Evolutionary conservation across 768 basidiomycete species (phyloP).

Genomic region (Boletus fagicola): DNA sequence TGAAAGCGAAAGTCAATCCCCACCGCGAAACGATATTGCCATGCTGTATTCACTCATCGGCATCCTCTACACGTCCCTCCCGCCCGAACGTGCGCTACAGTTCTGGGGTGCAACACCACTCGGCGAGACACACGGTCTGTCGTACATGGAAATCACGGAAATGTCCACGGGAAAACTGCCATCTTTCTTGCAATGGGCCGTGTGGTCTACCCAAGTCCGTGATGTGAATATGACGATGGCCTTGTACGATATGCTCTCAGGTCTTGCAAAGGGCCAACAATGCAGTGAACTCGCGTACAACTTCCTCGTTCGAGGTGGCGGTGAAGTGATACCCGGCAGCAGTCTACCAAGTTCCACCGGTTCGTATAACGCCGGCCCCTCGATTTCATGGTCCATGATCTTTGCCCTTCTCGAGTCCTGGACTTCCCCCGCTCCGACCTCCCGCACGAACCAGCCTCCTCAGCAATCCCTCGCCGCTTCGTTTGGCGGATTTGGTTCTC

Average conservation of each 20-base stretch:
- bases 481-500: slow-evolving; percentile 32
- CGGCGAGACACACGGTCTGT: slow-evolving; percentile 38
- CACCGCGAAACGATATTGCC: slow-evolving; percentile 81
- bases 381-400: slow-evolving; percentile 76
- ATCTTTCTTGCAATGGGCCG: slow-evolving; percentile 86
- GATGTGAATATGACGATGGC: slow-evolving; percentile 74
- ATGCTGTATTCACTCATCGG: slow-evolving; percentile 83
- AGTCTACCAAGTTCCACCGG: slow-evolving; percentile 39
- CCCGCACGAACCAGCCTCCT: slow-evolving; percentile 44
- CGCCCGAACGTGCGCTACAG: slow-evolving; percentile 74
- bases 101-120: slow-evolving; percentile 76
- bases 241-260: slow-evolving; percentile 85
- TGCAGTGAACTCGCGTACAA: slow-evolving; percentile 88
- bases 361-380: slow-evolving; percentile 45
- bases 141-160: slow-evolving; percentile 62
- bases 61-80: slow-evolving; percentile 70
- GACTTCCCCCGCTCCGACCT: slow-evolving; percentile 52
- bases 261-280: slow-evolving; percentile 78
- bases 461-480: slow-evolving; percentile 38
- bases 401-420: slow-evolving; percentile 77
- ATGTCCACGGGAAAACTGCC: slow-evolving; percentile 61
- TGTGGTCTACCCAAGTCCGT: slow-evolving; percentile 77
- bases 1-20: no score
- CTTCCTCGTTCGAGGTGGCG: slow-evolving; percentile 77
- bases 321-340: slow-evolving; percentile 64